These are phyloP conservation scores for Ogataea nakhonphanomensis DNA, from an alignment of 805 yeast species.

Conservation along the genomic window DNA sequence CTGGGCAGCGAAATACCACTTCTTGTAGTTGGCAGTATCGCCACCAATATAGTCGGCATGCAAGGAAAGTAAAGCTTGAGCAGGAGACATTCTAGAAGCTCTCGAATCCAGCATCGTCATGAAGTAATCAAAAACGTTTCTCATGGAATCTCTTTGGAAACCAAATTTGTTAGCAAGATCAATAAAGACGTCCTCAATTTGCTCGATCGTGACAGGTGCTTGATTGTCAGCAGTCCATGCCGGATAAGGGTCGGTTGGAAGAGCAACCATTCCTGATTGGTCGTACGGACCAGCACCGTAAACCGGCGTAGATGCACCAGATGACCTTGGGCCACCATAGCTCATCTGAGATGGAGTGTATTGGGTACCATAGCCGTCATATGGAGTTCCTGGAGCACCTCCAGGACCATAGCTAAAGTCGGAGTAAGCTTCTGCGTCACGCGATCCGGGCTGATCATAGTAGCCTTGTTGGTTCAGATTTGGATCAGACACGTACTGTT, in stretches of 20 bases:
- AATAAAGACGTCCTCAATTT: conserved; percentile 81
- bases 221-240: conserved; percentile 98
- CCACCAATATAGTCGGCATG: conserved; percentile 91
- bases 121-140: conserved; percentile 85
- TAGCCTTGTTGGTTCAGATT: conserved; percentile 42
- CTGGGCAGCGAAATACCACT: conserved; percentile 88
- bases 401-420: conserved; percentile 63
- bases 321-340: conserved; percentile 80
- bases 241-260: conserved; percentile 93
- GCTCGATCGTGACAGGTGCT: conserved; percentile 80
- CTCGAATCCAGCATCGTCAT: conserved; percentile 82
- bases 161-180: conserved; percentile 82
- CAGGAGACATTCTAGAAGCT: conserved; percentile 85
- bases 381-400: conserved; percentile 60
- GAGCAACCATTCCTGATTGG: conserved; percentile 50
- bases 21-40: conserved; percentile 78
- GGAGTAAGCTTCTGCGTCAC: conserved; percentile 56
- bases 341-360: conserved; percentile 81
- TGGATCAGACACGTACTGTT: conserved; percentile 39
- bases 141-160: conserved; percentile 89
- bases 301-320: conserved; percentile 94
- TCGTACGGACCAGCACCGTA: conserved; percentile 39
- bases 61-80: conserved; percentile 75
- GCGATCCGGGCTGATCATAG: conserved; percentile 48
- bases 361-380: conserved; percentile 54